Evolutionary conservation across 176 grass and related monocot species (phyloP), one percentile per base, ranked within the genome.

Genomic region (Rhynchospora tenuis): DNA sequence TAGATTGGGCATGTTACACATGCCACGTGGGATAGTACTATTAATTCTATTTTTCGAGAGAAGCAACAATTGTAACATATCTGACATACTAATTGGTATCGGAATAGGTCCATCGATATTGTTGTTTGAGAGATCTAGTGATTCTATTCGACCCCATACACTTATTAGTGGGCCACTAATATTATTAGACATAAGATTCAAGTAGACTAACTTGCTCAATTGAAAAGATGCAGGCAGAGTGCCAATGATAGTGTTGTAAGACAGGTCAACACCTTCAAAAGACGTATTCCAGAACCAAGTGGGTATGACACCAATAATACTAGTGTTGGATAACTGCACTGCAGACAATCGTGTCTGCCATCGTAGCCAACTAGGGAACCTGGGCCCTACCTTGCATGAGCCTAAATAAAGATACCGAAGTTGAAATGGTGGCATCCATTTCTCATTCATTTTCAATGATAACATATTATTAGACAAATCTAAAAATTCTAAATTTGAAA

Each of bases 361-460:
- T 9, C 11, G 15, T 5, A 85, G 83, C 83, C 83, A 85, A 22
- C 12, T 26, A 2, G 83, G 85, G 6, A 86, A 86, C 19, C 23
- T 7, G 3, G 85, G 24, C 54, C 78, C 78, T 38, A 82, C 19
- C 55, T 80, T 79, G 24, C 76, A 81, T 9, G 85, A 81, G 45
- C 6, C 6, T 81, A 82, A 69, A 15, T 2, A 0, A 19, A 86
- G 60, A 29, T 0, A 0, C 7, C n/a, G 0, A 82, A 86, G 85
- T 69, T 82, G 85, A 71, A 86, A 86, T 59, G 77, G 85, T 56
- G 85, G 85, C 5, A 77, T 15, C 83, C 83, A 85, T 27, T 74
- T 76, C 7, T 76, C 20, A 85, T 77, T 43, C 16, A 85, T 45
- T 4, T 26, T 13, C 7, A 85, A 3, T 9, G 8, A 29, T 45